A percentile compares a stretch with the other conserved stretches of the same genome.
Conservation (phyloP, 2,329 filamentous ascomycete genomes). For the Verticillium nonalfalfae region DNA sequence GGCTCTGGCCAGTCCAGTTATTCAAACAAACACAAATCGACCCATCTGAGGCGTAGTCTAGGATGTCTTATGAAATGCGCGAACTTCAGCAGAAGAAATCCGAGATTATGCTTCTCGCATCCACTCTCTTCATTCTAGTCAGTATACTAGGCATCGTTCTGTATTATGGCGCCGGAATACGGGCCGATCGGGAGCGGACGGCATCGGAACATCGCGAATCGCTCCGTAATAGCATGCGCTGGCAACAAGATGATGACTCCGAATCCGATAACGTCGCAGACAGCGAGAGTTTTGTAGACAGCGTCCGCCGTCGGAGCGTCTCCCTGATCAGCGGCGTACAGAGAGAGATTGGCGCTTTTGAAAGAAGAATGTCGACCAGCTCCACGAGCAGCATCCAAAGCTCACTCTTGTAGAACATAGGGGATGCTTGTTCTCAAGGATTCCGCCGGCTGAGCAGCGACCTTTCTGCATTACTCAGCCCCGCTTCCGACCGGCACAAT, state of each 20-base stretch:
- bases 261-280: constrained; percentile 4
- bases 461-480: constrained; percentile 6
- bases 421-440: neutral
- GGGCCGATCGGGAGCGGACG: constrained; percentile 5
- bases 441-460: constrained; percentile 4
- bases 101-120: constrained; percentile 26
- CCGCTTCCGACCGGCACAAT: neutral
- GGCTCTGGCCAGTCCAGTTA: too few species aligned
- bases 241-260: constrained; percentile 6
- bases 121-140: constrained; percentile 24
- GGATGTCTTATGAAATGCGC: neutral
- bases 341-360: constrained; percentile 16
- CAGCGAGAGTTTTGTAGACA: constrained; percentile 16
- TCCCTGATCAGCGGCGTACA: constrained; percentile 17
- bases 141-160: constrained; percentile 23
- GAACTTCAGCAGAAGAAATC: constrained; percentile 19
- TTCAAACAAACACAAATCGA: neutral
- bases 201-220: constrained; percentile 14
- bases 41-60: neutral
- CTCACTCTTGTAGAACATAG: neutral
- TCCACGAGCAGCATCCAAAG: constrained; percentile 2
- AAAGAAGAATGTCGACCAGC: constrained; percentile 10
- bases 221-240: neutral
- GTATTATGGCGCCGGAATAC: constrained; percentile 18
- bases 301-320: constrained; percentile 18